phyloP scores from a whole-genome alignment of 768 basidiomycete genomes.

The Lentinula guzmanii region DNA sequence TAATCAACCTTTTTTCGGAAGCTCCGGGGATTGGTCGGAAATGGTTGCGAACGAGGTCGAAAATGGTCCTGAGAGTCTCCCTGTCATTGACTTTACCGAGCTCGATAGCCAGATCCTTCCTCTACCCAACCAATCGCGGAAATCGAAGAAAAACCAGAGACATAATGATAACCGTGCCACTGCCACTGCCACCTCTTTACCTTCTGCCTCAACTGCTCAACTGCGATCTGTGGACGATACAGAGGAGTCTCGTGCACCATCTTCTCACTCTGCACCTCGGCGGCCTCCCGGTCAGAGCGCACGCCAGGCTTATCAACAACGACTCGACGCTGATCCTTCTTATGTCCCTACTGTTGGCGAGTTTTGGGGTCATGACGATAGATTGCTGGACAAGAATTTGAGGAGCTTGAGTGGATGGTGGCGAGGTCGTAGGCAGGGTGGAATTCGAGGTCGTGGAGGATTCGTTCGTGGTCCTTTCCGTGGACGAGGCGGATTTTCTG shows the following conservation, averaged over 20 bases:
- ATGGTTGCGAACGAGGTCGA: conserved; percentile 72
- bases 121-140: conserved; percentile 27
- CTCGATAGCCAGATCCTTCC: conserved; percentile 35
- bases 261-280: conserved; percentile 17
- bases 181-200: conserved; percentile 24
- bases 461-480: conserved; percentile 34
- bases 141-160: conserved; percentile 34
- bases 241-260: conserved; percentile 20
- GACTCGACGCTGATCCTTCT: conserved; percentile 78
- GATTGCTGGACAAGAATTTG: conserved; percentile 75
- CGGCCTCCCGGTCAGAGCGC: conserved; percentile 53
- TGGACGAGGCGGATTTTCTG: conserved; percentile 44
- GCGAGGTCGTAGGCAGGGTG: conserved; percentile 72
- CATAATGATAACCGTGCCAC: conserved; percentile 21
- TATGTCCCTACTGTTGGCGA: conserved; percentile 87
- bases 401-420: conserved; percentile 85
- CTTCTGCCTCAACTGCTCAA: conserved; percentile 23
- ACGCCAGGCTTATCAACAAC: conserved; percentile 82
- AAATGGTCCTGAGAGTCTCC: conserved; percentile 62
- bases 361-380: conserved; percentile 95
- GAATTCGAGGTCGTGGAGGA: conserved; percentile 53
- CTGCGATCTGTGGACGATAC: conserved; percentile 17
- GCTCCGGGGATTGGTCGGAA: conserved; percentile 68
- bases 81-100: conserved; percentile 78
- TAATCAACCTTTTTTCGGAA: conserved; percentile 46